These are phyloP conservation scores for Lactarius quietus DNA, from an alignment of 768 basidiomycete species.

Conservation along the genomic window DNA sequence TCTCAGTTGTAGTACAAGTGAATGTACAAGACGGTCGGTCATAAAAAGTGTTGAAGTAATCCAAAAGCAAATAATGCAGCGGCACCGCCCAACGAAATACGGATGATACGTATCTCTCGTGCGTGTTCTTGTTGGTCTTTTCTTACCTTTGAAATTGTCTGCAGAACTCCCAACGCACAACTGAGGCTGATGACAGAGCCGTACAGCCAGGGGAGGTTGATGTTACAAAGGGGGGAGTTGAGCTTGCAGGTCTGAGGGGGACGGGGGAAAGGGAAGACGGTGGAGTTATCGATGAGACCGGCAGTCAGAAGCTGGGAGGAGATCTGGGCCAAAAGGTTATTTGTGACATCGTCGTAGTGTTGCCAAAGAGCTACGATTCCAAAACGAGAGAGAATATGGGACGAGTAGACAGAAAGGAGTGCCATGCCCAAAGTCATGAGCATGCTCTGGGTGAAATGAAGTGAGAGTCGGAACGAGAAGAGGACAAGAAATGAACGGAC, in stretches of 20 bases:
- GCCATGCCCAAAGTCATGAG: conserved; percentile 22
- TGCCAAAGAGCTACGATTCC: conserved; percentile 8
- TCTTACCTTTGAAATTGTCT: conserved; percentile 16
- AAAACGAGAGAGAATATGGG: conserved; percentile 14
- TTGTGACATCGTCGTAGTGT: conserved; percentile 12
- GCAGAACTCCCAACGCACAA: conserved; percentile 11
- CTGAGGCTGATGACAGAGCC: conserved; percentile 18
- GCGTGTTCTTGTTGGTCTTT: conserved; percentile 12
- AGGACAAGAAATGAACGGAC: conserved; percentile 10
- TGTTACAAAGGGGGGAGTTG: conserved; percentile 11
- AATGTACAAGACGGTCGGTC: background rate
- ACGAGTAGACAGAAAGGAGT: conserved; percentile 19
- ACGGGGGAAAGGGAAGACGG: conserved; percentile 2
- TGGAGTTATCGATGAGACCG: conserved; percentile 12
- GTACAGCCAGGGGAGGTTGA: conserved; percentile 24
- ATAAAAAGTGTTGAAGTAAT: conserved; percentile 10
- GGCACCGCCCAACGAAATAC: conserved; percentile 11
- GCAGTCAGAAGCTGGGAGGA: conserved; percentile 12
- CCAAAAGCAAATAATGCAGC: conserved; percentile 5
- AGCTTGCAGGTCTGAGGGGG: conserved; percentile 18
- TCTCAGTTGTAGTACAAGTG: conserved; percentile 5
- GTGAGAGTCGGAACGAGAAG: background rate
- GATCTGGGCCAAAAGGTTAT: conserved; percentile 12
- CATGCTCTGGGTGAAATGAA: conserved; percentile 17
- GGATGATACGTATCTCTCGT: conserved; percentile 11